Evolutionary conservation across 331 rosid genomes (phyloP).

Genomic region (Arachis monticola): DNA sequence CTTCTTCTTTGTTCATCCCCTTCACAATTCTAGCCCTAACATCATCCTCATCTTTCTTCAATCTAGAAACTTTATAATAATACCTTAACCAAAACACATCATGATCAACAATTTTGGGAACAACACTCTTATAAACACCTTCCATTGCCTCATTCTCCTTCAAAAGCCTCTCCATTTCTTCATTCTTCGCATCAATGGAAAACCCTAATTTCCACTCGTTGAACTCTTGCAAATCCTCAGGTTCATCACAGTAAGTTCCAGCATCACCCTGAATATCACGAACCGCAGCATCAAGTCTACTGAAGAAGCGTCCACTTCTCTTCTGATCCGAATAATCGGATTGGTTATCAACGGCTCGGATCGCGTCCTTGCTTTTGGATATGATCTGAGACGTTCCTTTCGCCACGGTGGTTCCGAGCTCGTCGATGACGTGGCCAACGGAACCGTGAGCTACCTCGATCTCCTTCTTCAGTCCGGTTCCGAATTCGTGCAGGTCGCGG

Average conservation of each 20-base stretch:
- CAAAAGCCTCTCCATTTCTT: slow-evolving; percentile 62
- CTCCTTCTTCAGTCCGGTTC: slow-evolving; percentile 81
- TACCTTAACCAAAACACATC: slow-evolving; percentile 84
- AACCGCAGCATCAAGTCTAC: slow-evolving; percentile 82
- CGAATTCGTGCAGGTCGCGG: slow-evolving; percentile 86
- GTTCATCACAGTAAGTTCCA: slow-evolving; percentile 67
- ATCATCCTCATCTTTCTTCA: slow-evolving; percentile 74
- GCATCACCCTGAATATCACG: slow-evolving; percentile 70
- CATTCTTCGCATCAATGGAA: slow-evolving; percentile 59
- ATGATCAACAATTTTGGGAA: slow-evolving; percentile 64
- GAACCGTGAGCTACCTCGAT: slow-evolving; percentile 94
- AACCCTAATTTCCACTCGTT: slow-evolving; percentile 66
- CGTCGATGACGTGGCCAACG: slow-evolving; percentile 72
- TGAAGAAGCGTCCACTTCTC: slow-evolving; percentile 5
- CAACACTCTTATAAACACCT: slow-evolving; percentile 60
- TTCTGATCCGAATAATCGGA: slow-evolving; percentile 57
- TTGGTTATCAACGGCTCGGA: slow-evolving; percentile 63
- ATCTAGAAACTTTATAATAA: slow-evolving; percentile 71
- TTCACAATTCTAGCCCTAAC: slow-evolving; percentile 76
- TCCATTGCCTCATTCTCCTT: slow-evolving; percentile 64
- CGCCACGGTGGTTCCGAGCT: slow-evolving; percentile 76
- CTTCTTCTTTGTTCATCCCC: slow-evolving; percentile 73
- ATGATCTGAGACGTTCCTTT: slow-evolving; percentile 83
- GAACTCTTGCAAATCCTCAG: slow-evolving; percentile 77
- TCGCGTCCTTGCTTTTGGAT: slow-evolving; percentile 75